phyloP scores from a whole-genome alignment of 1,284 basidiomycete genomes.

The Malassezia cuniculi region DNA sequence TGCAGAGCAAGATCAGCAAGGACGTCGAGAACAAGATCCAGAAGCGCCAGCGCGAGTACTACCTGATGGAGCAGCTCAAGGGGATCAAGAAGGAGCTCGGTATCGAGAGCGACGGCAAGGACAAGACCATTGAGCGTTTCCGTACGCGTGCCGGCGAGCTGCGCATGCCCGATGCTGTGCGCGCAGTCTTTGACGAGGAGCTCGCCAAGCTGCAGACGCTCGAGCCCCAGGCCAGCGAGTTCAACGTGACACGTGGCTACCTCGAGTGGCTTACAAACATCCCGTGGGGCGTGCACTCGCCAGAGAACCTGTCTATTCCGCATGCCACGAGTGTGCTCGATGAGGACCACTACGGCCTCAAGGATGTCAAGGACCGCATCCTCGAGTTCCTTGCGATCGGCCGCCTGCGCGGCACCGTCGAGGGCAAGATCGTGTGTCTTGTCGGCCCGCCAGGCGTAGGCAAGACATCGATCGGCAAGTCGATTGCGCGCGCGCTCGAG shows the following conservation, averaged over 20 bases:
- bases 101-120: slow-evolving; percentile 93
- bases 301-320: slow-evolving; percentile 79
- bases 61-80: slow-evolving; percentile 95
- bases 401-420: slow-evolving; percentile 86
- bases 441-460: slow-evolving; percentile 95
- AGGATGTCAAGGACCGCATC: slow-evolving; percentile 88
- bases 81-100: slow-evolving; percentile 98
- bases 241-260: slow-evolving; percentile 57
- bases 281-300: slow-evolving; percentile 89
- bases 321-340: slow-evolving; percentile 77
- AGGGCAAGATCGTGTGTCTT: slow-evolving; percentile 95
- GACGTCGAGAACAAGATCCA: slow-evolving; percentile 95
- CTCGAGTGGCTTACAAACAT: slow-evolving; percentile 57
- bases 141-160: slow-evolving; percentile 70
- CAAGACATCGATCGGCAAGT: slow-evolving; percentile 75
- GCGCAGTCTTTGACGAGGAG: slow-evolving; percentile 95
- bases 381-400: slow-evolving; percentile 96
- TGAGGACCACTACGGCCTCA: slow-evolving; percentile 90
- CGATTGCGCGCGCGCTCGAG: slow-evolving; percentile 72
- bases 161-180: slow-evolving; percentile 82
- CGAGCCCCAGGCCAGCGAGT: slow-evolving; percentile 74
- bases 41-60: slow-evolving; percentile 92
- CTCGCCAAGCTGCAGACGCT: slow-evolving; percentile 78
- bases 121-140: slow-evolving; percentile 92
- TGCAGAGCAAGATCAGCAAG: slow-evolving; percentile 83